Conservation (phyloP, 176 grass and related monocot species). For the Leersia perrieri region DNA sequence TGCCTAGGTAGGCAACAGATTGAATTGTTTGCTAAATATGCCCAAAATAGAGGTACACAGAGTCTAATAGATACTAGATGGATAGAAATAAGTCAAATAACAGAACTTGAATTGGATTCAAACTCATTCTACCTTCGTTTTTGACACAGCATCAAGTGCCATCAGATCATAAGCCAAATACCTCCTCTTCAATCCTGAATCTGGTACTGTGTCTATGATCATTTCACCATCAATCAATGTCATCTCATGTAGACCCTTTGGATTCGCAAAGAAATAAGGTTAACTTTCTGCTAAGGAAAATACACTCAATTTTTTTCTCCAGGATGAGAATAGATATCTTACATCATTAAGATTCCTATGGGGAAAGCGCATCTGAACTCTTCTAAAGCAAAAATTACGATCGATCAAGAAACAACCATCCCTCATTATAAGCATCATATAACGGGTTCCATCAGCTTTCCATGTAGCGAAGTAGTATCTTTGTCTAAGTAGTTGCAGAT, state of each 20-base stretch:
- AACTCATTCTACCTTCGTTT: conserved; percentile 63
- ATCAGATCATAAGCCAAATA: conserved; percentile 93
- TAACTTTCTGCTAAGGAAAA: not conserved
- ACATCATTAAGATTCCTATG: conserved; percentile 75
- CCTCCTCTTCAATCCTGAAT: conserved; percentile 85
- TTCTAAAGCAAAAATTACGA: conserved; percentile 87
- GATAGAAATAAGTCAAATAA: not conserved
- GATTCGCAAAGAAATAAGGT: conserved; percentile 35
- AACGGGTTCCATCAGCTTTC: conserved; percentile 99
- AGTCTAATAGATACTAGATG: not conserved
- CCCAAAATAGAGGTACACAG: not conserved
- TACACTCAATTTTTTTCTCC: conserved; percentile 17
- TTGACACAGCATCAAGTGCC: conserved; percentile 56
- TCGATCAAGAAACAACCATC: conserved; percentile 91
- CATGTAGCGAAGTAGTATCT: conserved; percentile 99
- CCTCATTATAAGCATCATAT: conserved; percentile 98
- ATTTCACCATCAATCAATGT: conserved; percentile 99
- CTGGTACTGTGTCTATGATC: conserved; percentile 94
- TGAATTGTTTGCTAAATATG: not conserved
- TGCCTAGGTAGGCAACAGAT: not conserved
- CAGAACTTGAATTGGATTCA: not conserved
- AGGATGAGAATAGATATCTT: conserved; percentile 26
- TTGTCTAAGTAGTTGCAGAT: conserved; percentile 96
- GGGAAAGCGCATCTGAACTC: conserved; percentile 97
- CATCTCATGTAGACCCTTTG: conserved; percentile 76